A percentile compares a stretch with the other conserved stretches of the same genome.
These are phyloP conservation scores for Dothidotthia symphoricarpi DNA, from an alignment of 2,329 filamentous ascomycete species.

Conservation along the genomic window DNA sequence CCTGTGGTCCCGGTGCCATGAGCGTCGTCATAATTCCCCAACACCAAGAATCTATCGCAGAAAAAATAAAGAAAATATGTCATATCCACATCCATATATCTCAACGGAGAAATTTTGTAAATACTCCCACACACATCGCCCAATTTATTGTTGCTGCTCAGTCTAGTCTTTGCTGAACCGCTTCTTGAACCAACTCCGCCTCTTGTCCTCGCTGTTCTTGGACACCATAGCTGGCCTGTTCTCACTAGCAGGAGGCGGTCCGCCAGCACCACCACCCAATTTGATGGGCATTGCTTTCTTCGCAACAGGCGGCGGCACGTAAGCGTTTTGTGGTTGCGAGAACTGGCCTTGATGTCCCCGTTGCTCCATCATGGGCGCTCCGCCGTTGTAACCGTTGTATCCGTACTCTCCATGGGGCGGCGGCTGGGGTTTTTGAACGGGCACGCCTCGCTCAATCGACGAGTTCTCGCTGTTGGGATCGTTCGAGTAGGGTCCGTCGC, in stretches of 20 bases:
- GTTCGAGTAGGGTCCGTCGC: slow-evolving; percentile 71
- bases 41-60: too few species aligned
- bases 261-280: slow-evolving; percentile 18
- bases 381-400: slow-evolving; percentile 53
- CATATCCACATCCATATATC: too few species aligned
- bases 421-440: slow-evolving; percentile 36
- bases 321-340: slow-evolving; percentile 5
- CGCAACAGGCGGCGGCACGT: slow-evolving; percentile 21
- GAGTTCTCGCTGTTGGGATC: slow-evolving; percentile 94
- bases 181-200: slow-evolving; percentile 85
- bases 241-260: slow-evolving; percentile 8
- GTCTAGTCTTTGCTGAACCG: slow-evolving; percentile 67
- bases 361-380: slow-evolving; percentile 44
- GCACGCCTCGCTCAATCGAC: slow-evolving; percentile 73
- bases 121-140: too few species aligned
- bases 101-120: too few species aligned
- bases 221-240: slow-evolving; percentile 19
- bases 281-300: slow-evolving; percentile 18
- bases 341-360: slow-evolving; percentile 18
- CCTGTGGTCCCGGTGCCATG: not conserved
- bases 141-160: too few species aligned
- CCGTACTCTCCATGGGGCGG: slow-evolving; percentile 55
- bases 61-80: too few species aligned
- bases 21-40: too few species aligned
- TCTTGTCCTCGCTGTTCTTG: slow-evolving; percentile 54